These are phyloP conservation scores for Bryoglossum gracile DNA, from an alignment of 495 filamentous ascomycete species.

Conservation along the genomic window DNA sequence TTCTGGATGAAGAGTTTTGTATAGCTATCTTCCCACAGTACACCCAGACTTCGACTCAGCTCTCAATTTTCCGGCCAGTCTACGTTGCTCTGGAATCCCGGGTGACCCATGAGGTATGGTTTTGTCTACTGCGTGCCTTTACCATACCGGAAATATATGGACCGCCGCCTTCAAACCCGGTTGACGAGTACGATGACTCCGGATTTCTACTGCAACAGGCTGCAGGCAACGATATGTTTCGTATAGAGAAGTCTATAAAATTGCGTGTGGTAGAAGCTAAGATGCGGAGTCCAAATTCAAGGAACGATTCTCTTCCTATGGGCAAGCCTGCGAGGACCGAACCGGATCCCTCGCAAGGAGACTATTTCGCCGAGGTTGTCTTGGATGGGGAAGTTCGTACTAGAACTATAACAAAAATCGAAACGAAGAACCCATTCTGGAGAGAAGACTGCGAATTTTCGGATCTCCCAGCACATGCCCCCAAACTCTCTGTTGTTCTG, in stretches of 20 bases:
- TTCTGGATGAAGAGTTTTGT: slow-evolving; percentile 89
- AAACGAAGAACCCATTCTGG: slow-evolving; percentile 87
- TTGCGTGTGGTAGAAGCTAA: slow-evolving; percentile 53
- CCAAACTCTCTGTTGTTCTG: slow-evolving; percentile 71
- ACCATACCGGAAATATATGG: slow-evolving; percentile 91
- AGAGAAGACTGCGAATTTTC: slow-evolving; percentile 82
- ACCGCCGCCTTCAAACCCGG: slow-evolving; percentile 28
- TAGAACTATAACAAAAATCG: slow-evolving; percentile 73
- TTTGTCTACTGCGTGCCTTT: slow-evolving; percentile 86
- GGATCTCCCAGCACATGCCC: slow-evolving; percentile 75
- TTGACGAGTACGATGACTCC: slow-evolving; percentile 27
- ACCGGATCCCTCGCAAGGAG: slow-evolving; percentile 35
- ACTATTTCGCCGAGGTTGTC: slow-evolving; percentile 87
- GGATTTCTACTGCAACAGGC: slow-evolving; percentile 23
- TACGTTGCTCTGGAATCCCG: slow-evolving; percentile 85
- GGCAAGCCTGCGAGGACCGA: slow-evolving; percentile 26
- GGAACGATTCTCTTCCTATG: slow-evolving; percentile 26
- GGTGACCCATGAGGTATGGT: slow-evolving; percentile 93
- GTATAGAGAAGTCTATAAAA: slow-evolving; percentile 51
- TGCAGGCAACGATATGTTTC: slow-evolving; percentile 40
- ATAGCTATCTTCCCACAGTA: slow-evolving; percentile 87
- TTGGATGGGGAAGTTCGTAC: slow-evolving; percentile 85
- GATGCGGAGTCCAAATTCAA: slow-evolving; percentile 26
- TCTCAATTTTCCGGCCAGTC: slow-evolving; percentile 61
- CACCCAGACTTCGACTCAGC: slow-evolving; percentile 52